Evolutionary conservation across 2,329 filamentous ascomycete species (phyloP), one percentile per base, ranked within the genome.

Genomic region (Pseudogymnoascus sp.): DNA sequence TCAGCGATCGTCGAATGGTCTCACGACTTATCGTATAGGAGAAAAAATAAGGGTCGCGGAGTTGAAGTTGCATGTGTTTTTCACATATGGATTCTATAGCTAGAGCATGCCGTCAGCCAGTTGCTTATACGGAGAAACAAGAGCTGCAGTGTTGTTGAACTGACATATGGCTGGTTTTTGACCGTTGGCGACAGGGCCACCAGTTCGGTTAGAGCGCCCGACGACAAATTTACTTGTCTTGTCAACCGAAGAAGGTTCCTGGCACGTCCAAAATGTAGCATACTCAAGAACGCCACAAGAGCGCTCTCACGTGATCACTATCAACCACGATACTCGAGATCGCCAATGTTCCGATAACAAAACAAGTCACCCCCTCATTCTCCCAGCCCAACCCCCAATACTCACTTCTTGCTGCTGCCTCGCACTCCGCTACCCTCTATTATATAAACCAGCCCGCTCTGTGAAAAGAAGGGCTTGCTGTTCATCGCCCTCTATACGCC

Each of bases 311-410:
- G 51, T 57, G 51, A 57, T 7, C 29, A 21, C 51, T 57, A 57
- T 57, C 51, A 57, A 57, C 29, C 47, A 34, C 29, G 51, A 57
- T 57, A 57, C 51, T 57, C 29, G 29, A 57, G 51, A 57, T 57
- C 51, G 51, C 29, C 51, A 57, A 54, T 54, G 47, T 31, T 57
- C 51, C 29, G 51, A 57, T 57, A 57, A 57, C 51, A 57, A 34
- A 57, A 57, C 51, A 57, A 54, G 29, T 34, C 51, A 21, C 51
- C 51, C 51, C 51, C 51, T 57, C 51, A 57, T 57, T 57, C 51
- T 14, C 29, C n/a, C 51, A 57, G 29, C 51, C 51, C 51, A 57
- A 57, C 51, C 10, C 12, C 2, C 16, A 34, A 21, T 34, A 18
- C 11, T 34, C 51, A 21, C 51, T 57, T 34, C 11, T 18, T 2